Evolutionary conservation across 148 eudicot genomes (phyloP).

Genomic region (Rhododendron williamsianum): DNA sequence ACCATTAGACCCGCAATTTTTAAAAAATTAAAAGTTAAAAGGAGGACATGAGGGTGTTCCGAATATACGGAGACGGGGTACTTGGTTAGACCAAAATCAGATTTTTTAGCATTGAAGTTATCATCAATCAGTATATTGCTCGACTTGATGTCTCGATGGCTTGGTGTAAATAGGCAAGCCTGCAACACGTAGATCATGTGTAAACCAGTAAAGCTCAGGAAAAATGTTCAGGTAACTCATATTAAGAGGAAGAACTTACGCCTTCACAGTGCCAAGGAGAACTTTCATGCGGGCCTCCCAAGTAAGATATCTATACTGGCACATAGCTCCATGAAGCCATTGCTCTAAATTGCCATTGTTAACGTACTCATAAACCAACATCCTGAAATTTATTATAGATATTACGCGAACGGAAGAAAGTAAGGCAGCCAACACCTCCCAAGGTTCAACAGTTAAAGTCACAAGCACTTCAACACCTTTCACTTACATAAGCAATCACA

Average conservation of each 20-base stretch:
- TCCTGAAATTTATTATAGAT: conserved; percentile 30
- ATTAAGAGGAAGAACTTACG: conserved; percentile 49
- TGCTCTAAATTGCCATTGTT: conserved; percentile 91
- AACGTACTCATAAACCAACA: conserved; percentile 87
- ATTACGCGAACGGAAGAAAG: background rate
- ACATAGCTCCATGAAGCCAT: conserved; percentile 95
- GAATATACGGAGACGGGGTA: background rate
- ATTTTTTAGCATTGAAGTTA: conserved; percentile 77
- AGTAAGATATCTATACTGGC: conserved; percentile 71
- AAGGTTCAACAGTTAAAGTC: background rate
- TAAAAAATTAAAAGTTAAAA: too few species aligned
- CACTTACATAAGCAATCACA: background rate
- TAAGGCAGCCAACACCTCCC: background rate
- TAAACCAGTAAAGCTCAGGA: background rate
- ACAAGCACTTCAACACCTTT: background rate
- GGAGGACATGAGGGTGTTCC: too few species aligned
- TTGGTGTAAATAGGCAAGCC: conserved; percentile 91
- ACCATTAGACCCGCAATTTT: too few species aligned
- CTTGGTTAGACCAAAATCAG: conserved; percentile 96
- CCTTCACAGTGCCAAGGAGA: conserved; percentile 85
- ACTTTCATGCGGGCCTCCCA: conserved; percentile 96
- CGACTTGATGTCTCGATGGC: conserved; percentile 88
- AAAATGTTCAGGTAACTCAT: background rate
- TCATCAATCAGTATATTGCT: conserved; percentile 86
- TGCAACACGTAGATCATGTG: conserved; percentile 26